Base-by-base conservation (phyloP, 495 filamentous ascomycete genomes). In the Podospora appendiculata region DNA sequence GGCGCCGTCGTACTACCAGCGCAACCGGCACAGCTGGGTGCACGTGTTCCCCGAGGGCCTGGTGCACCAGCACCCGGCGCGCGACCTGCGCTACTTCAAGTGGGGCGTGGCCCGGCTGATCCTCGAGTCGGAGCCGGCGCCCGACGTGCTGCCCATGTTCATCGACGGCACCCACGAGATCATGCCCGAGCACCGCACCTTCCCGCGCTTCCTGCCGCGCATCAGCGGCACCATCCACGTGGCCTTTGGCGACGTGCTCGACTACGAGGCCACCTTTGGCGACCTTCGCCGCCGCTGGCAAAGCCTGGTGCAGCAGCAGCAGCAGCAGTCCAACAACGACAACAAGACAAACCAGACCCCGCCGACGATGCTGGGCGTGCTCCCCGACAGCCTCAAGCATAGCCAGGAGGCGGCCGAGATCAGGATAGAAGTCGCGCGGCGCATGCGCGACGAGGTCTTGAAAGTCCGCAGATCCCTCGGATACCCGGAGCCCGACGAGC, bases 31-130 rank as follows among this genome's bases (percentile, higher is more conserved):
- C 67, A 76, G 77, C 39, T 96, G 92, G 93, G 72, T 97, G 3
- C 93, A 98, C 69, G 86, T 97, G 41, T 98, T 96, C 70, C 93
- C 93, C 36, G 93, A 98, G 68, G 93, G 90, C 12, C 85, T 84
- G 56, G 87, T 96, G 18, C 91, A 97, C 69, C 93, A 98, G 71
- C 82, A 90, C 51, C 81, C 86, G 3, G 66, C 76, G 33, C 82
- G 84, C 56, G 80, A 82, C 36, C 85, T 96, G 80, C 86, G 92
- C 10, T 98, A 98, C 72, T 96, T 96, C 79, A 95, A 93, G 67
- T 98, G 93, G 93, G 93, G 93, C 6, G 73, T 96, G 7, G 86
- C 91, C 5, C 81, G 93, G 1, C 71, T 96, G 38, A 92, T 98
- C 47, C 77, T 98, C 9, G 93, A 98, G 65, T 73, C 85, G 45